A percentile compares a stretch with the other conserved stretches of the same genome.
Conservation (phyloP, 352 stramenopile genomes). For the Pythium grandisporangium region DNA sequence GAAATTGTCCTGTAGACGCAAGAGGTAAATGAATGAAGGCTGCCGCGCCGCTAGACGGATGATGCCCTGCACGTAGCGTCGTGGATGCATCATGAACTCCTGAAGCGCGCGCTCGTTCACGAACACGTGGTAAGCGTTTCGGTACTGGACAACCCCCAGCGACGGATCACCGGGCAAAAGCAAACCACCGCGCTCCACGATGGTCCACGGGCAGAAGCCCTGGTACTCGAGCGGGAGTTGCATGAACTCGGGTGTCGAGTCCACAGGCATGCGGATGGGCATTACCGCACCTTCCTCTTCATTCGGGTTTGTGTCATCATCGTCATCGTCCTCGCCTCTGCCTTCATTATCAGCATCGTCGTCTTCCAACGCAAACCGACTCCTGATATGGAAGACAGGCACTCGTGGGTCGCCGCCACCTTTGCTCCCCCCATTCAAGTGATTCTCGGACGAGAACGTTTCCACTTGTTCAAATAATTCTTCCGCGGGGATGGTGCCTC, state of each 20-base stretch:
- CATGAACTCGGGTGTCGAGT: slow-evolving; percentile 92
- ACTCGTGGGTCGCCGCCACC: background rate
- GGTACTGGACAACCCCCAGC: slow-evolving; percentile 87
- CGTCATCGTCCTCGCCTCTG: slow-evolving; percentile 10
- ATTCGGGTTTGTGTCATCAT: slow-evolving; percentile 9
- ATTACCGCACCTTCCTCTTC: slow-evolving; percentile 32
- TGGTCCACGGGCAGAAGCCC: slow-evolving; percentile 90
- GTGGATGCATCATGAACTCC: slow-evolving; percentile 86
- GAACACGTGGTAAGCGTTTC: slow-evolving; percentile 89
- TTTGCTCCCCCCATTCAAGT: slow-evolving; percentile 4
- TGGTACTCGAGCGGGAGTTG: slow-evolving; percentile 91
- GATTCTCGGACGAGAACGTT: slow-evolving; percentile 38
- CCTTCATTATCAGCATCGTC: slow-evolving; percentile 17
- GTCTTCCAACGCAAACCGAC: slow-evolving; percentile 22
- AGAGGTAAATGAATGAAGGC: slow-evolving; percentile 89
- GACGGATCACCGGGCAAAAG: slow-evolving; percentile 87
- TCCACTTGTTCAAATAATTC: slow-evolving; percentile 66
- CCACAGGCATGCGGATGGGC: slow-evolving; percentile 82
- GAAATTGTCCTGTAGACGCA: slow-evolving; percentile 84
- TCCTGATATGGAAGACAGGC: slow-evolving; percentile 18
- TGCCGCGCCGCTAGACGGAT: slow-evolving; percentile 54
- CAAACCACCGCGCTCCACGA: slow-evolving; percentile 82
- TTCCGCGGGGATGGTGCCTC: slow-evolving; percentile 43
- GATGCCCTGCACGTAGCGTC: slow-evolving; percentile 66
- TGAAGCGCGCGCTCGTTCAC: slow-evolving; percentile 83